Evolutionary conservation across 2,329 filamentous ascomycete species (phyloP).

Genomic region (Scytalidium sp.): DNA sequence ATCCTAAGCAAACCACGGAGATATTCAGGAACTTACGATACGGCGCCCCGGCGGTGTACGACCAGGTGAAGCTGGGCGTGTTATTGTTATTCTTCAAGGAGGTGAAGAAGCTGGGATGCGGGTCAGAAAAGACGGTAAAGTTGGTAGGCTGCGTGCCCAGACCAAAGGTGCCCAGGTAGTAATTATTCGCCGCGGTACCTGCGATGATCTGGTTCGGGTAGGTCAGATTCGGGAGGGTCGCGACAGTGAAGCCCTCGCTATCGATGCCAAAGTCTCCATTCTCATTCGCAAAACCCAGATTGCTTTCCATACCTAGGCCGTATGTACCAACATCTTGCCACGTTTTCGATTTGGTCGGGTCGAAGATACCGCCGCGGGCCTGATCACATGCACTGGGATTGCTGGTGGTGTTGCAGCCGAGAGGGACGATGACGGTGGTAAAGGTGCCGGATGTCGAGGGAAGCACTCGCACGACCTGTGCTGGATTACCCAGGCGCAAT

Average conservation of each 20-base stretch:
- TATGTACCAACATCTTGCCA: constrained; percentile 39
- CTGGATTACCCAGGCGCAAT: constrained; percentile 52
- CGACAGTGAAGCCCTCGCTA: constrained; percentile 17
- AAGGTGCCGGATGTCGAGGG: constrained; percentile 66
- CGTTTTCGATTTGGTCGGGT: constrained; percentile 48
- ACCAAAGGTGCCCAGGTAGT: constrained; percentile 31
- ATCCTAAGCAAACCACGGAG: too few species aligned
- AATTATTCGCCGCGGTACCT: constrained; percentile 13
- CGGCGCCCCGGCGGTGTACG: constrained; percentile 37
- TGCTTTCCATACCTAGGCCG: constrained; percentile 9
- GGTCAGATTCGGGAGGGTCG: constrained; percentile 24
- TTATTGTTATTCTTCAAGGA: constrained; percentile 30
- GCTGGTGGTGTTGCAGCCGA: constrained; percentile 44
- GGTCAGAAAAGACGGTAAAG: constrained; percentile 31
- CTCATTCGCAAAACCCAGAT: constrained; percentile 10
- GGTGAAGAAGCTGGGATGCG: constrained; percentile 31
- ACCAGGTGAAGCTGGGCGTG: constrained; percentile 37
- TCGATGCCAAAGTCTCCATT: constrained; percentile 18
- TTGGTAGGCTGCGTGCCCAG: constrained; percentile 35
- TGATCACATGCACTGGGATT: constrained; percentile 45
- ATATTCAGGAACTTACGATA: constrained; percentile 28
- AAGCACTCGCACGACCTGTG: constrained; percentile 49
- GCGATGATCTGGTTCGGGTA: constrained; percentile 22
- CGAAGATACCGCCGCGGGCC: constrained; percentile 59
- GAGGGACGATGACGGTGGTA: constrained; percentile 60